Evolutionary conservation across 257 asterid genomes (phyloP).

Genomic region (Echites panduratus): DNA sequence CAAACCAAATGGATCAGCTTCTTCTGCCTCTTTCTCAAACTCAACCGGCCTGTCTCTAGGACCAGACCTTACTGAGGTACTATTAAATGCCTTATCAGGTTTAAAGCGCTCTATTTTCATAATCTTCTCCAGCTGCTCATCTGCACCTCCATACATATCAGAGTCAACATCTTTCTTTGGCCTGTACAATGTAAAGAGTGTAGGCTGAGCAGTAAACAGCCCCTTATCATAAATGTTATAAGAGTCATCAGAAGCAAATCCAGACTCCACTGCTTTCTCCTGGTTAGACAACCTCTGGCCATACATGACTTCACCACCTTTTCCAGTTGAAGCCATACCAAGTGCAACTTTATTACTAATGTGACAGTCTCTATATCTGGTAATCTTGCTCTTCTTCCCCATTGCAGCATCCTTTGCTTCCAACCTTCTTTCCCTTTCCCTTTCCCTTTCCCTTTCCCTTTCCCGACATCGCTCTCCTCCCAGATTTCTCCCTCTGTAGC

Average conservation of each 20-base stretch:
- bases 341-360: conserved; percentile 83
- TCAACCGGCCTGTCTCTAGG: conserved; percentile 78
- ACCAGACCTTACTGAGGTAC: conserved; percentile 62
- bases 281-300: conserved; percentile 84
- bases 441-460: no score
- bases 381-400: conserved; percentile 87
- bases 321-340: conserved; percentile 70
- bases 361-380: conserved; percentile 85
- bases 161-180: conserved; percentile 78
- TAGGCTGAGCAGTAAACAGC: conserved; percentile 58
- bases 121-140: conserved; percentile 79
- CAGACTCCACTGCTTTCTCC: conserved; percentile 91
- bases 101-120: conserved; percentile 84
- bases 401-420: conserved; percentile 89
- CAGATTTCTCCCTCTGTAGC: conserved; percentile 72
- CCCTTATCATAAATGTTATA: conserved; percentile 83
- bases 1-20: conserved; percentile 90
- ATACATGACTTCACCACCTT: conserved; percentile 75
- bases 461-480: conserved; percentile 78
- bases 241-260: conserved; percentile 71
- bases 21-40: conserved; percentile 52
- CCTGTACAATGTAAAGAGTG: conserved; percentile 68
- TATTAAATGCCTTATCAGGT: conserved; percentile 62
- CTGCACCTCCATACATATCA: conserved; percentile 81
- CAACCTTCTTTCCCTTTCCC: conserved; percentile 73